These are phyloP conservation scores for Sanghuangporus weigelae DNA, from an alignment of 1,284 basidiomycete species.

Conservation along the genomic window DNA sequence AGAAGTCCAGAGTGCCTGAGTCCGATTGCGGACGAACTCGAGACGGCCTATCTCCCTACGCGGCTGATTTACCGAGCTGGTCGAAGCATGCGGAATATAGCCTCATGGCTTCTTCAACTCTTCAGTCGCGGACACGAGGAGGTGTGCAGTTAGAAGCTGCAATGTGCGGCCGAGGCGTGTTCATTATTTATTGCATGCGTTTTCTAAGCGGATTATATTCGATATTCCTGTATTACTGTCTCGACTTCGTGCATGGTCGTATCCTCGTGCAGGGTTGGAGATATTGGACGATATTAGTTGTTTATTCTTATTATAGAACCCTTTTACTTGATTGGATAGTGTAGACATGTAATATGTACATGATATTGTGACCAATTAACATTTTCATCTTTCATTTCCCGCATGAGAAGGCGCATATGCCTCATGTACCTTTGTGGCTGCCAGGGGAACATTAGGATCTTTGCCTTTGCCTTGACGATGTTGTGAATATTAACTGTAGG, in stretches of 20 bases:
- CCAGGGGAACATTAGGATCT: neutral
- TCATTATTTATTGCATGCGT: slow-evolving; percentile 1
- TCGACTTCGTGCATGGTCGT: neutral
- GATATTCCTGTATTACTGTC: neutral
- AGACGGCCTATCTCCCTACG: neutral
- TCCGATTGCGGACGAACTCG: neutral
- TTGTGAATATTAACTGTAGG: neutral
- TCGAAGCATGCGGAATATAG: neutral
- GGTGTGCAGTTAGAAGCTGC: neutral
- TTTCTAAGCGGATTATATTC: neutral
- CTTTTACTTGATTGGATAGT: neutral
- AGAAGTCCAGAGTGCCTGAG: neutral
- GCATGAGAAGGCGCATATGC: neutral
- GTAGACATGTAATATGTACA: neutral
- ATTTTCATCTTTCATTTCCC: neutral
- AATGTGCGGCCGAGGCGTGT: neutral
- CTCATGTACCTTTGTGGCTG: neutral
- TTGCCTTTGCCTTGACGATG: neutral
- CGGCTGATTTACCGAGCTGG: neutral
- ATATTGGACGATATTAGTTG: neutral
- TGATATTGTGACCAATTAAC: neutral
- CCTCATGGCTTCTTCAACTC: neutral
- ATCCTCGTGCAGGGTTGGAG: neutral
- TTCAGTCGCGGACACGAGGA: neutral
- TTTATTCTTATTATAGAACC: neutral